Base-by-base conservation (phyloP, 768 basidiomycete species). In the Leucosporidium yakuticum region DNA sequence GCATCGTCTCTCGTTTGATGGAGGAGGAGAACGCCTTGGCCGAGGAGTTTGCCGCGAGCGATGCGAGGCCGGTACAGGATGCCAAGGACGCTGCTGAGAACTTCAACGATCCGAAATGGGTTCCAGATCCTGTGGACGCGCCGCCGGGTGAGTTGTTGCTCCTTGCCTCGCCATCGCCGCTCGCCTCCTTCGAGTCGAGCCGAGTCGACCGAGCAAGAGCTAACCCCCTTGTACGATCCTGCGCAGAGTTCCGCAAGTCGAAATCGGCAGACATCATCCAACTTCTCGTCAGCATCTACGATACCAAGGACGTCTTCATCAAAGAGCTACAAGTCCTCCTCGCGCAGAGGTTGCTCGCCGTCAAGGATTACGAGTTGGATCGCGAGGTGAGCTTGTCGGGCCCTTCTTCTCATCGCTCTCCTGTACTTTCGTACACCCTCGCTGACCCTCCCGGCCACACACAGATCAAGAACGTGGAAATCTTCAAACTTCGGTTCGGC, bases 211-310 rank as follows among this genome's bases (percentile, higher is more conserved):
- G 61, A 51, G n/a, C 50, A 51, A 32, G 34, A 19, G 17, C 49
- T 55, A 25, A 27, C 2, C 27, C 49, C 27, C 49, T 1, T 19
- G 27, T 8, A 8, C 9, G 2, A 15, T 7, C 0, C 25, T 20
- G 31, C 14, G n/a, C 78, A 93, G 95, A 93, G 71, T 99, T 96
- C 80, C 84, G 92, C 47, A 85, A 90, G 2, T 93, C 88, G 76
- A 93, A 90, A 77, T 86, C 90, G 0, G 89, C 89, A 73, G 96
- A 98, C 75, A 87, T 98, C 69, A 88, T 98, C 75, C 94, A 91
- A 77, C 95, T 95, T 1, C 86, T 98, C 1, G 93, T 98, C 73
- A 92, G 90, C 77, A 98, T 98, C 72, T 98, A 97, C 74, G 93
- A 97, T 77, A 94, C 94, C 3, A 90, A 92, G 76, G 96, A 97